Evolutionary conservation across 129 eudicot genomes (phyloP).

Genomic region (Smallanthus sonchifolius): DNA sequence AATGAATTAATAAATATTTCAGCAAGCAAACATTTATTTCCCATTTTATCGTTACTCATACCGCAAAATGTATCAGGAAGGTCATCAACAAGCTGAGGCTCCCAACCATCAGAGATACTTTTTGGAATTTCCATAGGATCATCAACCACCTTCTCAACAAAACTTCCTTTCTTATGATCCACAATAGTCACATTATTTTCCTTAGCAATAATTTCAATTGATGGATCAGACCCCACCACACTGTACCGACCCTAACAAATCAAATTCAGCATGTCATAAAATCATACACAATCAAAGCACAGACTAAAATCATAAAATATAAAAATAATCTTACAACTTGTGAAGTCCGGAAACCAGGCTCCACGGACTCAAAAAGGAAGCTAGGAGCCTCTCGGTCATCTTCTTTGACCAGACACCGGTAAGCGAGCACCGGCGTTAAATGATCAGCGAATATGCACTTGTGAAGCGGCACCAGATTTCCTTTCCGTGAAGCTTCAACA

Average conservation of each 20-base stretch:
- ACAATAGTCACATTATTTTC: constrained; percentile 69
- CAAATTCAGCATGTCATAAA: constrained; percentile 2
- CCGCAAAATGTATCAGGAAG: constrained; percentile 93
- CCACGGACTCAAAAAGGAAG: constrained; percentile 84
- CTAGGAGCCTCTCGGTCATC: constrained; percentile 90
- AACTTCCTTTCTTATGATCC: constrained; percentile 61
- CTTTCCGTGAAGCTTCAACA: constrained; percentile 57
- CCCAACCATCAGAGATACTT: constrained; percentile 62
- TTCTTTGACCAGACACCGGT: constrained; percentile 81
- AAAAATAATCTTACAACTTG: constrained; percentile 50
- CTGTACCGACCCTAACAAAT: constrained; percentile 81
- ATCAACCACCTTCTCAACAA: constrained; percentile 51
- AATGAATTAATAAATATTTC: background rate
- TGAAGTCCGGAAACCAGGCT: constrained; percentile 67
- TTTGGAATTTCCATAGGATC: constrained; percentile 75
- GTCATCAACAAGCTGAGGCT: constrained; percentile 62
- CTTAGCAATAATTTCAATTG: constrained; percentile 78
- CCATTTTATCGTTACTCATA: constrained; percentile 27
- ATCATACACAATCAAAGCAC: background rate
- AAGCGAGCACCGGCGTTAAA: constrained; percentile 92
- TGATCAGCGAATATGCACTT: constrained; percentile 74
- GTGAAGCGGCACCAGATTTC: constrained; percentile 75
- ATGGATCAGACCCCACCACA: constrained; percentile 81
- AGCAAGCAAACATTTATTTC: constrained; percentile 12
- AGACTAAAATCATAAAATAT: background rate